Evolutionary conservation across 805 yeast genomes (phyloP).

Genomic region (Spathaspora arborariae): DNA sequence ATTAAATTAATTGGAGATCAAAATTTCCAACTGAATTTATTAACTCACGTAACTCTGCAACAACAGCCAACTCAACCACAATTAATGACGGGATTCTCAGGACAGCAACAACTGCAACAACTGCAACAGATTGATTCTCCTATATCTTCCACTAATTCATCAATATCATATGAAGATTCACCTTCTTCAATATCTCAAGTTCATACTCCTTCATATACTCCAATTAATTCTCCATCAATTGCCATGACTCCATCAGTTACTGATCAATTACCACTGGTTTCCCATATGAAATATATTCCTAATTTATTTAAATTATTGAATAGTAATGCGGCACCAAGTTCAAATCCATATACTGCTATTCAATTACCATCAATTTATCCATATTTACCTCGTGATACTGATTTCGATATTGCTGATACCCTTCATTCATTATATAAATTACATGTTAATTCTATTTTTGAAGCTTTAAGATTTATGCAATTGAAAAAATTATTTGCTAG

Average conservation of each 20-base stretch:
- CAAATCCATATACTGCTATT: slow-evolving; percentile 15
- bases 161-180: slow-evolving; percentile 12
- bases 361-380: slow-evolving; percentile 38
- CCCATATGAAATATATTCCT: slow-evolving; percentile 28
- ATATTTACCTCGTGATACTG: slow-evolving; percentile 43
- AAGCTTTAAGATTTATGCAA: slow-evolving; percentile 64
- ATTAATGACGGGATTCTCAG: slow-evolving; percentile 5
- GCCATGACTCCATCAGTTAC: slow-evolving; percentile 3
- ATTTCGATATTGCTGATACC: slow-evolving; percentile 57
- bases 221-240: slow-evolving; percentile 10
- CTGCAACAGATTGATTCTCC: slow-evolving; percentile 11
- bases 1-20: slow-evolving; percentile 44
- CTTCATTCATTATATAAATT: slow-evolving; percentile 59
- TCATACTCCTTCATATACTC: slow-evolving; percentile 13
- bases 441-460: slow-evolving; percentile 62
- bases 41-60: slow-evolving; percentile 4
- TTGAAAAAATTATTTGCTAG: slow-evolving; percentile 55
- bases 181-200: slow-evolving; percentile 8
- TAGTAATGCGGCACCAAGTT: slow-evolving; percentile 8
- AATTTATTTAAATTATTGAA: slow-evolving; percentile 19
- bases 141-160: slow-evolving; percentile 11
- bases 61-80: slow-evolving; percentile 1
- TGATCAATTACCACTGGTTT: slow-evolving; percentile 12
- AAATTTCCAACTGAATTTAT: slow-evolving; percentile 14
- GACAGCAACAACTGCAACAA: too few relatives aligned